Evolutionary conservation across 2,329 filamentous ascomycete species (phyloP).

Genomic region (Alternaria atra): DNA sequence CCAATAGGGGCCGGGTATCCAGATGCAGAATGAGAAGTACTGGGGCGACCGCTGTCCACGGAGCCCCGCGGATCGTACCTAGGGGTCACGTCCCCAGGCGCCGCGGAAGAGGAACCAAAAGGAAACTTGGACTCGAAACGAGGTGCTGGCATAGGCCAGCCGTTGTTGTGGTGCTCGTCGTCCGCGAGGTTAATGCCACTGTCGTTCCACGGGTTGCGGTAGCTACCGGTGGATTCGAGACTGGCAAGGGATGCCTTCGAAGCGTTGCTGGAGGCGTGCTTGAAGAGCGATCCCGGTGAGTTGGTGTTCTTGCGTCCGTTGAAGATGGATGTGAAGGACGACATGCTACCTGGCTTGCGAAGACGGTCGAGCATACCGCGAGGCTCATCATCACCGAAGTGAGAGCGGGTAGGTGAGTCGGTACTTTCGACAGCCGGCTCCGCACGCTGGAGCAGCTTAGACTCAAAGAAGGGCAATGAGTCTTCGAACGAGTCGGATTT

Average conservation of each 20-base stretch:
- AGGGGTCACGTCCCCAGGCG: slow-evolving; percentile 81
- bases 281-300: slow-evolving; percentile 82
- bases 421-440: slow-evolving; percentile 77
- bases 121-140: slow-evolving; percentile 69
- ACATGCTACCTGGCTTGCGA: slow-evolving; percentile 93
- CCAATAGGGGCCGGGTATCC: slow-evolving; percentile 94
- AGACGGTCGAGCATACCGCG: slow-evolving; percentile 86
- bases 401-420: slow-evolving; percentile 87
- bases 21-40: slow-evolving; percentile 96
- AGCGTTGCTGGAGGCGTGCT: slow-evolving; percentile 82
- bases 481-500: slow-evolving; percentile 99
- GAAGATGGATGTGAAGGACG: slow-evolving; percentile 93
- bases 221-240: slow-evolving; percentile 94
- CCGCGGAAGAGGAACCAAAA: slow-evolving; percentile 62
- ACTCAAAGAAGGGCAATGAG: slow-evolving; percentile 94
- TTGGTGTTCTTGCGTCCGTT: slow-evolving; percentile 94
- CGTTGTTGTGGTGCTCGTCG: slow-evolving; percentile 67
- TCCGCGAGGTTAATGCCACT: slow-evolving; percentile 94
- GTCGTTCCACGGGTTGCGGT: slow-evolving; percentile 98
- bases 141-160: slow-evolving; percentile 52
- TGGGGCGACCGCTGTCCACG: slow-evolving; percentile 89
- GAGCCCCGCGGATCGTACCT: slow-evolving; percentile 85
- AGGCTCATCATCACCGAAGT: slow-evolving; percentile 85
- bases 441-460: slow-evolving; percentile 92
- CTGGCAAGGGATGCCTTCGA: slow-evolving; percentile 96